A percentile compares a stretch with the other conserved stretches of the same genome.
These are phyloP conservation scores for Linderniella brevidens DNA, from an alignment of 257 asterid species.

Conservation along the genomic window DNA sequence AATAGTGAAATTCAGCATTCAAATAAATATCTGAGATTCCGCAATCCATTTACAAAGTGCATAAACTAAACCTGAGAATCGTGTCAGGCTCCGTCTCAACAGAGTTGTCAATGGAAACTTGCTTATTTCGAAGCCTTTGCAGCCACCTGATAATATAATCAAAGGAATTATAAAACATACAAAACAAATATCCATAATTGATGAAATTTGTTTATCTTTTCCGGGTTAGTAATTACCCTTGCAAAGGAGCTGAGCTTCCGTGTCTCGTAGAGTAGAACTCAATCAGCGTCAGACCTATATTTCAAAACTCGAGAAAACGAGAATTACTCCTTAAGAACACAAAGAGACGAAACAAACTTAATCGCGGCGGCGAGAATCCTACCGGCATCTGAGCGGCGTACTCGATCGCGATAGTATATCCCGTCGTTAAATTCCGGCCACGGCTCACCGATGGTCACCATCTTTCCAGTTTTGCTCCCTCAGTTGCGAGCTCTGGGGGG, in stretches of 20 bases:
- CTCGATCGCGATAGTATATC: slow-evolving; percentile 40
- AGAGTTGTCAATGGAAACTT: slow-evolving; percentile 53
- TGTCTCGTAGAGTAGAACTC: slow-evolving; percentile 58
- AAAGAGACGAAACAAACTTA: background rate
- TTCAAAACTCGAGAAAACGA: background rate
- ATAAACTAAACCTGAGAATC: slow-evolving; percentile 36
- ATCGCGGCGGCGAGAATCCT: slow-evolving; percentile 6
- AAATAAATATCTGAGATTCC: too few species aligned
- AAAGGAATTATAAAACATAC: slow-evolving; percentile 1
- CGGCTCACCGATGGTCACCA: slow-evolving; percentile 35
- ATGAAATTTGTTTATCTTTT: background rate
- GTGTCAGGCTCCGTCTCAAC: slow-evolving; percentile 41
- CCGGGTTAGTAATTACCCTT: slow-evolving; percentile 29
- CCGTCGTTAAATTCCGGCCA: slow-evolving; percentile 85
- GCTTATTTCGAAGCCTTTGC: slow-evolving; percentile 77
- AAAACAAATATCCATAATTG: background rate
- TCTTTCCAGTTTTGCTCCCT: background rate
- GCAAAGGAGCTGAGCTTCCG: slow-evolving; percentile 65
- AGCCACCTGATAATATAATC: slow-evolving; percentile 57
- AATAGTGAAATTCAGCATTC: too few species aligned
- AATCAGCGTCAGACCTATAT: slow-evolving; percentile 43
- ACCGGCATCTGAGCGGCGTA: slow-evolving; percentile 49
- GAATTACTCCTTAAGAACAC: background rate
- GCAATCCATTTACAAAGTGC: background rate
- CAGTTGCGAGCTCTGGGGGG: too few species aligned